Base-by-base conservation (phyloP, 352 stramenopile species). In the Phytophthora pluvialis region DNA sequence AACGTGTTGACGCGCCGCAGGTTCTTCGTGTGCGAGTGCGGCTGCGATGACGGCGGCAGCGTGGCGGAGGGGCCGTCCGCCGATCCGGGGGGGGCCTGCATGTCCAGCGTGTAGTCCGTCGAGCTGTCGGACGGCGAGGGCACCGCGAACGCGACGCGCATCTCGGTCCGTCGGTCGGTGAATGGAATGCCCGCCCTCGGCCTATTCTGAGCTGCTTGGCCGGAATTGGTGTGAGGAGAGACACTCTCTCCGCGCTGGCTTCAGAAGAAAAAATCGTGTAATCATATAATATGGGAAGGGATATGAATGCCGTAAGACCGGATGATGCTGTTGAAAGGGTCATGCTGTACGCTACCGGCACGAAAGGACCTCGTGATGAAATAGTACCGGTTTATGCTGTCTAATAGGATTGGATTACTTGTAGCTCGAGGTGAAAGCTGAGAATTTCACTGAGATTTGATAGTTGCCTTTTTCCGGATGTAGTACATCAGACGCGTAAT, bases 141-240 rank as follows among this genome's bases (percentile, higher is more conserved):
- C 65, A 86, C 78, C 42, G 73, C 78, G 62, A 93, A 93, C 69
- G 90, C 84, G 53, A 91, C 84, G 52, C 75, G 73, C 81, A 90
- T 91, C 16, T 38, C 47, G 46, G 46, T 52, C 51, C 52, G 29
- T 64, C 29, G 32, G 42, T 50, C 31, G 15, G n/a, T 57, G 26
- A 32, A 42, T 26, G 32, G 15, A 59, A 38, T 50, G 31, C 31
- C 38, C 12, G 15, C 16, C 16, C 25, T 43, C n/a, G 18, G 40
- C 46, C 61, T 70, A 70, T 70, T 70, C 33, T 70, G 32, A 61
- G 53, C 39, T 60, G 18, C 31, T 35, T 2, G 1, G 21, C 21
- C 21, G 21, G 21, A 21, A 2, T 26, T 46, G n/a, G 48, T 46
- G 46, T 57, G 49, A 57, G 35, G 21, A 32, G 16, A n/a, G 21